phyloP scores from a whole-genome alignment of 805 yeast species.

The Ogataea ganodermae region DNA sequence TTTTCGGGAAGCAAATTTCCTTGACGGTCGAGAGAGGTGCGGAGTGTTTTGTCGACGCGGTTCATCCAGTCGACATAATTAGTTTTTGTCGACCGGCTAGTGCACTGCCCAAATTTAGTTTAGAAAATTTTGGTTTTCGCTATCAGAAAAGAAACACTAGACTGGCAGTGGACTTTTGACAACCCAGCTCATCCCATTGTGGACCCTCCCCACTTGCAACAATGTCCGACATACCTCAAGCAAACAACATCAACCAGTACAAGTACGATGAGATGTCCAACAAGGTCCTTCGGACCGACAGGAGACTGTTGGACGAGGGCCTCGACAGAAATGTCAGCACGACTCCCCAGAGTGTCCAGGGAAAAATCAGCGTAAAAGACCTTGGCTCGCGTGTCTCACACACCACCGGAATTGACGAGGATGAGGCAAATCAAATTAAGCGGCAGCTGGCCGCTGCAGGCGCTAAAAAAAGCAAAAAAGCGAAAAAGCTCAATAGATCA shows the following conservation, averaged over 20 bases:
- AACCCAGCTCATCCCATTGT: too few species aligned
- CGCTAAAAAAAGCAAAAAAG: conserved; percentile 12
- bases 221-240: neutral
- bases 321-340: conserved; percentile 51
- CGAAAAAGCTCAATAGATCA: conserved; percentile 13
- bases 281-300: conserved; percentile 65
- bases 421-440: conserved; percentile 21
- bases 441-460: conserved; percentile 13
- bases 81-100: neutral
- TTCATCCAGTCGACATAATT: conserved; percentile 2
- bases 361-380: conserved; percentile 64
- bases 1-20: conserved; percentile 28
- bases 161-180: too few species aligned
- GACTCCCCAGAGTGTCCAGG: conserved; percentile 72
- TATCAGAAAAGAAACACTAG: neutral
- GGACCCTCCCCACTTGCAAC: neutral
- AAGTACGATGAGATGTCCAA: conserved; percentile 76
- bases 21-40: conserved; percentile 10
- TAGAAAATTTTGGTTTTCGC: conserved; percentile 2
- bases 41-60: conserved; percentile 2
- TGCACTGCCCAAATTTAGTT: conserved; percentile 1
- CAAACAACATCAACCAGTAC: conserved; percentile 34
- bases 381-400: conserved; percentile 49
- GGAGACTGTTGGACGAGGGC: conserved; percentile 46
- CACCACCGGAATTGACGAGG: conserved; percentile 12